phyloP scores from a whole-genome alignment of 2,329 filamentous ascomycete genomes.

The Diaporthe amygdali region DNA sequence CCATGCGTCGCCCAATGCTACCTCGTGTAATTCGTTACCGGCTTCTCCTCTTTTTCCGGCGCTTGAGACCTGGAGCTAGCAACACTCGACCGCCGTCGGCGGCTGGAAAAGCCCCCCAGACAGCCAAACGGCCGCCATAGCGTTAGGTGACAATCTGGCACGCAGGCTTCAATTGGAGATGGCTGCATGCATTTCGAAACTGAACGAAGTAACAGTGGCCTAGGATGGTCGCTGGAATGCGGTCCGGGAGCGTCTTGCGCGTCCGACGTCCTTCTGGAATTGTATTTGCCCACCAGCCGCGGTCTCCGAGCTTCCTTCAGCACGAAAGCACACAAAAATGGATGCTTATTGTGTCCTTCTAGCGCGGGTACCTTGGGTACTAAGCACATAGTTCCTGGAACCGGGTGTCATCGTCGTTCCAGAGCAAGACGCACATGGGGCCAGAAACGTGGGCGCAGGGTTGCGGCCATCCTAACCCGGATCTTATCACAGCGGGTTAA shows the following conservation, averaged over 20 bases:
- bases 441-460: conserved; percentile 6
- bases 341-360: neutral
- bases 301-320: neutral
- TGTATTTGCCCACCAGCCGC: neutral
- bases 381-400: neutral
- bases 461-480: neutral
- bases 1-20: neutral
- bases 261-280: neutral
- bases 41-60: neutral
- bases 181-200: neutral
- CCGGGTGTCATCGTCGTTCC: neutral
- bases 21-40: neutral
- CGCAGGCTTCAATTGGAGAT: no score
- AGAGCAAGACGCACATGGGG: neutral
- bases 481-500: neutral
- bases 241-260: neutral
- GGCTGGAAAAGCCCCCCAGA: neutral
- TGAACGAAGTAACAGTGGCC: neutral
- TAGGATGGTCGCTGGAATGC: neutral
- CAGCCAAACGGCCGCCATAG: neutral
- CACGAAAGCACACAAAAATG: neutral
- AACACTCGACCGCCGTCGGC: neutral
- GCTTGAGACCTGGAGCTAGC: neutral
- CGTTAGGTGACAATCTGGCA: neutral
- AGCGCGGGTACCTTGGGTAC: neutral